A percentile compares a stretch with the other conserved stretches of the same genome.
Evolutionary conservation across 371 early-diverging fungal genomes (phyloP).

Genomic region (Coemansia sp.): DNA sequence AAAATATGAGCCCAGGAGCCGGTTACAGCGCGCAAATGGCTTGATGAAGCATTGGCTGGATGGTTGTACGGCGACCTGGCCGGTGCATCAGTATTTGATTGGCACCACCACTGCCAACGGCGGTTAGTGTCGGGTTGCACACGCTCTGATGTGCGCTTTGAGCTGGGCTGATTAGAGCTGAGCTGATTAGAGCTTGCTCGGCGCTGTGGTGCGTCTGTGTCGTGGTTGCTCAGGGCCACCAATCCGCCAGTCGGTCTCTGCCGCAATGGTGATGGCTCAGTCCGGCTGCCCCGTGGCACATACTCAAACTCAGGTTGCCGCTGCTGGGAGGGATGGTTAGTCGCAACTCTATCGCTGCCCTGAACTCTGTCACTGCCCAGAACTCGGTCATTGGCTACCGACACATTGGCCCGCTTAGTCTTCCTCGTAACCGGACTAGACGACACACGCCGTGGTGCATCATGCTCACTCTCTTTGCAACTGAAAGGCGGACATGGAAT

Average conservation of each 20-base stretch:
- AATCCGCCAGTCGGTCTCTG: background rate
- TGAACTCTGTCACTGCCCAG: too few species aligned
- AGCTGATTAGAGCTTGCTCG: too few species aligned
- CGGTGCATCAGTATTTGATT: background rate
- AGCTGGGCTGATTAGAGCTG: too few species aligned
- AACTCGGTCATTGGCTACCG: background rate
- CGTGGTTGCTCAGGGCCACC: background rate
- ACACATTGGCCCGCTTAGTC: background rate
- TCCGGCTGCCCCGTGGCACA: background rate
- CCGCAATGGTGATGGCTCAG: background rate
- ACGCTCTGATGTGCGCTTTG: too few species aligned
- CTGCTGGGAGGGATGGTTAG: background rate
- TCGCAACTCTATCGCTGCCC: background rate
- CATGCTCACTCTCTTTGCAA: background rate
- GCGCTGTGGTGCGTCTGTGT: too few species aligned
- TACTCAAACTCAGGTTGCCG: background rate
- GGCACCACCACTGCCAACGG: too few species aligned
- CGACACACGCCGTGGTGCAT: background rate
- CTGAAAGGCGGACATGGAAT: background rate
- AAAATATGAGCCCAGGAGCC: conserved; percentile 41
- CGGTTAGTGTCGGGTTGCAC: too few species aligned
- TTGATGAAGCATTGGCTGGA: background rate
- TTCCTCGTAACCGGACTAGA: background rate
- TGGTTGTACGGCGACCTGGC: background rate
- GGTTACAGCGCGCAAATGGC: background rate